Evolutionary conservation across 306 rosid genomes (phyloP).

Genomic region (Cucumis sativus): DNA sequence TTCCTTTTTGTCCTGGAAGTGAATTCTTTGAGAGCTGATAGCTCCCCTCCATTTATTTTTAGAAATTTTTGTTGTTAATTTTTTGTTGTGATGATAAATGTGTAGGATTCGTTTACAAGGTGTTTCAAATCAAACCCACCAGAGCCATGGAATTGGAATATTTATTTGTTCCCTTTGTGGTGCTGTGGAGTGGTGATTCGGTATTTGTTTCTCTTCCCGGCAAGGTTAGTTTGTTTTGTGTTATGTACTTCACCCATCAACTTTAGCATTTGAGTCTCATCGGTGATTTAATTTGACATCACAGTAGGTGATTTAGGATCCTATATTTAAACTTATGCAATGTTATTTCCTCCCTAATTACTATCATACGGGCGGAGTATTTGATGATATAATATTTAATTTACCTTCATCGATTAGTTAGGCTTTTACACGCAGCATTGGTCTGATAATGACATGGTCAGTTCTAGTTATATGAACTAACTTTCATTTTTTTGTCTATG

Average conservation of each 20-base stretch:
- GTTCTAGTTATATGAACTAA: neutral
- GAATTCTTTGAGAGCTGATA: neutral
- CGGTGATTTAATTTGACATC: too few species aligned
- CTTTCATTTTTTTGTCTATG: conserved; percentile 1
- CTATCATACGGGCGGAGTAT: too few species aligned
- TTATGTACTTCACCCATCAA: too few species aligned
- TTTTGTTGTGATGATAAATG: conserved; percentile 1
- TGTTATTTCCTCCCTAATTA: too few species aligned
- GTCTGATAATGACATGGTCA: neutral
- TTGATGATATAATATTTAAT: too few species aligned
- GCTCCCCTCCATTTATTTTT: neutral
- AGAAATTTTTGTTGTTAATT: neutral
- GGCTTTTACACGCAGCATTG: neutral
- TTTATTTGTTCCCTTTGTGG: conserved; percentile 92
- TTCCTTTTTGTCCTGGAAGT: neutral
- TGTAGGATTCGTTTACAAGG: conserved; percentile 80
- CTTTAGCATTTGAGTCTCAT: too few species aligned
- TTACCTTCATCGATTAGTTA: too few species aligned
- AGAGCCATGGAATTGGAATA: conserved; percentile 96
- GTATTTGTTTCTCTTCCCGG: conserved; percentile 67
- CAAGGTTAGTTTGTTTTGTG: conserved; percentile 37
- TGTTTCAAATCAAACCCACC: conserved; percentile 97
- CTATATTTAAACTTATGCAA: too few species aligned
- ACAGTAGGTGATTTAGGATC: too few species aligned
- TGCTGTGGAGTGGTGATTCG: conserved; percentile 85